Evolutionary conservation across 1,284 basidiomycete species (phyloP).

Genomic region (Ustilago shanxiensis): DNA sequence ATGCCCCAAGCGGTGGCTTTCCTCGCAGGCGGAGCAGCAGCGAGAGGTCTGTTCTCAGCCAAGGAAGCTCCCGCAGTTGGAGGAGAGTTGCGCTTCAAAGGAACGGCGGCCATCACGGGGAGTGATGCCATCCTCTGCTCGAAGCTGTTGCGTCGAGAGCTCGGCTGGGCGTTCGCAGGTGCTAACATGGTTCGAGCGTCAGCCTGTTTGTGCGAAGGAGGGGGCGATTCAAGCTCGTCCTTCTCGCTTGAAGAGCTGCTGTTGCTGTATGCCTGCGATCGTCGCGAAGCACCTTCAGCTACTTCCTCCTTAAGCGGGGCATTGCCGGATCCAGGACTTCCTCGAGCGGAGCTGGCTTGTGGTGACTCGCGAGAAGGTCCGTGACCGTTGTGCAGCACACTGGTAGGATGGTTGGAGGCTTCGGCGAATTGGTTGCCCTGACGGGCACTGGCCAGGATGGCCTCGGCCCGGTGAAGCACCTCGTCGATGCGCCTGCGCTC

Average conservation of each 20-base stretch:
- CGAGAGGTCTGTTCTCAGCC: slow-evolving; percentile 15
- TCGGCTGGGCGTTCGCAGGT: slow-evolving; percentile 17
- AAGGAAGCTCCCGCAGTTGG: slow-evolving; percentile 9
- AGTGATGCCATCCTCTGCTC: slow-evolving; percentile 57
- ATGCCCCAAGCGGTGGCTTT: slow-evolving; percentile 52
- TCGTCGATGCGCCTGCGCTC: slow-evolving; percentile 61
- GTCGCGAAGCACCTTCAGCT: slow-evolving; percentile 21
- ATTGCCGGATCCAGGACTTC: slow-evolving; percentile 26
- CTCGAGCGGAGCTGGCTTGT: slow-evolving; percentile 17
- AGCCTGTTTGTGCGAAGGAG: slow-evolving; percentile 24
- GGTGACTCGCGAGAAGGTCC: slow-evolving; percentile 30
- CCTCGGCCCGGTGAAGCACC: slow-evolving; percentile 59
- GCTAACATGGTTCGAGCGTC: slow-evolving; percentile 15
- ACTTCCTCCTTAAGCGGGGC: slow-evolving; percentile 23
- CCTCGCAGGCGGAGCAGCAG: slow-evolving; percentile 21
- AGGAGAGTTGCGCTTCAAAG: slow-evolving; percentile 52
- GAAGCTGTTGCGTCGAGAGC: slow-evolving; percentile 53
- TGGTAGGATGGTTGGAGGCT: slow-evolving; percentile 9
- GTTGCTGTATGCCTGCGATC: slow-evolving; percentile 30
- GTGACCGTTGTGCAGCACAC: slow-evolving; percentile 32
- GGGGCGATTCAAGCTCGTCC: slow-evolving; percentile 50
- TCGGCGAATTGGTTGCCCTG: slow-evolving; percentile 28
- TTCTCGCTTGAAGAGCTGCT: slow-evolving; percentile 48
- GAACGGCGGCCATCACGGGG: slow-evolving; percentile 54
- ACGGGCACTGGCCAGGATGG: slow-evolving; percentile 40